Evolutionary conservation across 2,329 filamentous ascomycete genomes (phyloP).

Genomic region (Neofusicoccum ribis): DNA sequence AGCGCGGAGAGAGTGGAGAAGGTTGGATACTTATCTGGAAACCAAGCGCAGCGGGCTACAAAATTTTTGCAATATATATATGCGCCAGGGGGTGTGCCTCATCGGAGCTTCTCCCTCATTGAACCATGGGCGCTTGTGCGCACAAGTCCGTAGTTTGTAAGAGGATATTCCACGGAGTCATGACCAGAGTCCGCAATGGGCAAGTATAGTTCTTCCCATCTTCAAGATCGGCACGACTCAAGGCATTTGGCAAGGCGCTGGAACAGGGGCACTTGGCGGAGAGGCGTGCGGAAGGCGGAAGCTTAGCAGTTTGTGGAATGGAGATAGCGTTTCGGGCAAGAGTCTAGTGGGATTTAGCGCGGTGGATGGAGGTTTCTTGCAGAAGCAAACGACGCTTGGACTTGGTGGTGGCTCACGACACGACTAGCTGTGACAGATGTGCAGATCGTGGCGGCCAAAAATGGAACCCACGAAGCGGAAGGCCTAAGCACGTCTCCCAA

Average conservation of each 20-base stretch:
- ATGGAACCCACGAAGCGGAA: too few relatives aligned
- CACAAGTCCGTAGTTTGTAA: background rate
- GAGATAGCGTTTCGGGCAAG: background rate
- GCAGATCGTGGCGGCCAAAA: too few relatives aligned
- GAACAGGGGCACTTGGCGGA: background rate
- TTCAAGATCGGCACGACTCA: background rate
- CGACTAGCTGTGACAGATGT: background rate
- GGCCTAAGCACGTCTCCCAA: too few relatives aligned
- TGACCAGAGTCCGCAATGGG: background rate
- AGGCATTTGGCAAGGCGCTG: background rate
- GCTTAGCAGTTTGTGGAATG: background rate
- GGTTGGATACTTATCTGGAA: background rate
- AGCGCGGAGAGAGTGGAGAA: background rate
- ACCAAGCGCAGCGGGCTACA: background rate
- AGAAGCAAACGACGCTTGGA: background rate
- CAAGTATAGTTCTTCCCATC: background rate
- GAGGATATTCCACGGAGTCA: background rate
- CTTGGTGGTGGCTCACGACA: background rate
- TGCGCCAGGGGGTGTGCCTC: background rate
- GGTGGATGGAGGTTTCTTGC: background rate
- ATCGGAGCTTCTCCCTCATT: background rate
- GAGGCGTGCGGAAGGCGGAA: background rate
- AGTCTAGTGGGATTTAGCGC: background rate
- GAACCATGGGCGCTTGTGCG: too few relatives aligned
- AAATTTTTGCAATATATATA: too few relatives aligned